Evolutionary conservation across 106 monocot genomes (phyloP), one percentile per base, ranked within the genome.

Genomic region (Dioscorea zingiberensis): DNA sequence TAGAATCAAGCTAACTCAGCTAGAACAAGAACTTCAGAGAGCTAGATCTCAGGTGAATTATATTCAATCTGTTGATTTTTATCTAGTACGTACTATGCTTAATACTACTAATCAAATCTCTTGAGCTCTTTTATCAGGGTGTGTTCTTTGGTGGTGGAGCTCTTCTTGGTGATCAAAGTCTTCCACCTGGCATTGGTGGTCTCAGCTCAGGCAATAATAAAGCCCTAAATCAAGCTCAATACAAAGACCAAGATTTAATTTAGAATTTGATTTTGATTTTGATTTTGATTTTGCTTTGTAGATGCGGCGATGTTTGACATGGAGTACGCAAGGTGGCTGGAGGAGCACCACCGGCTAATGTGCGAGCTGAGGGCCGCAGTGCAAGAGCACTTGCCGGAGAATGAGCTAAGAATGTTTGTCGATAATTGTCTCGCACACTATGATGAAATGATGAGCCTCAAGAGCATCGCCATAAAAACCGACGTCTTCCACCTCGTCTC

Each of bases 401-500:
- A 69, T 27, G 78, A 88, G 75, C 75, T 88, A 19, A 70, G 81
- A 67, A 58, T 84, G 58, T 78, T 71, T 47, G 88, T 88, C 5
- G 75, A 84, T 21, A 69, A 55, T 21, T 71, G 84, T 54, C 62
- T 81, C 9, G 63, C 72, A 0, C 88, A 88, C 66, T 73, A 78
- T 65, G 84, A 84, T 44, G 80, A 69, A 59, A 30, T 84, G 69
- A 55, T 64, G 69, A 76, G 21, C 55, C 66, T 88, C 17, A 88
- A 80, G 70, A 29, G 30, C 66, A 51, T 72, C 10, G 69, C 62
- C 61, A 62, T 58, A 48, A 75, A 62, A 60, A 21, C 78, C 44
- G 88, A 88, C 59, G 84, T 84, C 66, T 88, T 88, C 78, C 88
- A 88, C 65, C 80, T 88, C 65, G n/a, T 88, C 48, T 88, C 88